Conservation (phyloP, 768 basidiomycete genomes). For the Cystobasidium onofrii region DNA sequence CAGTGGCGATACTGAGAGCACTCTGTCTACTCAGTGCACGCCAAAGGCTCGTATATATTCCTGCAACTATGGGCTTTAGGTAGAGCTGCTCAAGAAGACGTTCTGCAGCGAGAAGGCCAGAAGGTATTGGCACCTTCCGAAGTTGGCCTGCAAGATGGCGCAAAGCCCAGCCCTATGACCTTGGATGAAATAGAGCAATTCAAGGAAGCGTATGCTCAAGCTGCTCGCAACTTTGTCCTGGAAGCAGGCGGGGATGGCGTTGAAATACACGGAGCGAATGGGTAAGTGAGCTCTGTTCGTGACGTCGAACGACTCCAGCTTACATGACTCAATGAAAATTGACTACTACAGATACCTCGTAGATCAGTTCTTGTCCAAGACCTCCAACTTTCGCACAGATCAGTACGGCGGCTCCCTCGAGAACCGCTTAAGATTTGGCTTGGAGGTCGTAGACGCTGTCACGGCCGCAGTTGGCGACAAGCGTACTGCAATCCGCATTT, state of each 20-base stretch:
- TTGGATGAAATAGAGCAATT: constrained; percentile 50
- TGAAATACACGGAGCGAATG: constrained; percentile 51
- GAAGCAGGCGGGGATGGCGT: constrained; percentile 64
- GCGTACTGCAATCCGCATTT: constrained; percentile 45
- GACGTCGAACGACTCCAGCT: background rate
- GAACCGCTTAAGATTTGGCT: constrained; percentile 54
- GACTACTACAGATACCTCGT: constrained; percentile 32
- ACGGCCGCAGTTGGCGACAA: constrained; percentile 53
- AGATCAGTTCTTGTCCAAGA: constrained; percentile 39
- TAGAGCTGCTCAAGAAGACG: constrained; percentile 43
- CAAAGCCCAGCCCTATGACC: constrained; percentile 36
- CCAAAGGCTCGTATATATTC: constrained; percentile 46
- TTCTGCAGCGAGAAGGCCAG: background rate
- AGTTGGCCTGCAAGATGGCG: background rate
- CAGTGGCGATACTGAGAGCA: no score
- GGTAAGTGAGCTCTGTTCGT: constrained; percentile 4
- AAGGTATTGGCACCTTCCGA: constrained; percentile 26
- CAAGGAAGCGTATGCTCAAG: constrained; percentile 51
- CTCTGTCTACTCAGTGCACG: background rate
- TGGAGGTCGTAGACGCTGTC: constrained; percentile 55
- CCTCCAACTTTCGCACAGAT: constrained; percentile 40
- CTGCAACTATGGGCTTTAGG: constrained; percentile 58
- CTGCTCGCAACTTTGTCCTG: constrained; percentile 53
- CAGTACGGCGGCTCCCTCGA: constrained; percentile 61
- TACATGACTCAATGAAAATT: background rate